Conservation (phyloP, 2,329 filamentous ascomycete genomes). For the Colletotrichum theobromicola region DNA sequence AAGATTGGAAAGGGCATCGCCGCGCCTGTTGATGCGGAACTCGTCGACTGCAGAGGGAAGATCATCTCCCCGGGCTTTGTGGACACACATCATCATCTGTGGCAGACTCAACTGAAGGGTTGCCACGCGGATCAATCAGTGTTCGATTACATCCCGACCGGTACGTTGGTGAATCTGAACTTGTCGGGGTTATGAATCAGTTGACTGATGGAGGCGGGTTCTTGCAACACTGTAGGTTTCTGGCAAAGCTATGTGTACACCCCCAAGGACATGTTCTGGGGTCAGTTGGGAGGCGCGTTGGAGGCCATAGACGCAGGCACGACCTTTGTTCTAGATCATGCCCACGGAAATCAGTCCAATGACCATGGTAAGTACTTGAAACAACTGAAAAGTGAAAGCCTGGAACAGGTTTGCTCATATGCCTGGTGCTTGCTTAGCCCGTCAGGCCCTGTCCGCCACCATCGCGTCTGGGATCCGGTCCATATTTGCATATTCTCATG, state of each 20-base stretch:
- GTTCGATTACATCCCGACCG: not conserved
- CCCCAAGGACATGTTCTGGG: constrained; percentile 49
- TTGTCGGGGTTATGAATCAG: not conserved
- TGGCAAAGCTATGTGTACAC: not conserved
- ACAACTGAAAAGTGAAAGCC: not conserved
- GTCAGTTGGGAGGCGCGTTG: constrained; percentile 42
- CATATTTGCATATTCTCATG: not conserved
- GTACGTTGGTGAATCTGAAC: not conserved
- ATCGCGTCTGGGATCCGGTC: not conserved
- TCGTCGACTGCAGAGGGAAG: not conserved
- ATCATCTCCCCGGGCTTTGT: not conserved
- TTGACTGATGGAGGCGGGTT: not conserved
- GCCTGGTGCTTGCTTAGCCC: not conserved
- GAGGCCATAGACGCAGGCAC: constrained; percentile 36
- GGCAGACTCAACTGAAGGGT: not conserved
- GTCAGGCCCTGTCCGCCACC: not conserved
- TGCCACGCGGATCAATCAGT: not conserved
- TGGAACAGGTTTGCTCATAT: not conserved
- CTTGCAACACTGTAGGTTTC: not conserved
- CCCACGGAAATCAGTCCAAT: not conserved
- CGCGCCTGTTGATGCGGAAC: not conserved
- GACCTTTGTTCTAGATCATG: not conserved
- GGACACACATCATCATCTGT: not conserved
- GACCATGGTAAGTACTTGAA: not conserved
- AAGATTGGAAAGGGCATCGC: not conserved